These are phyloP conservation scores for Penicillium sp. DNA, from an alignment of 2,329 filamentous ascomycete genomes.

Conservation along the genomic window DNA sequence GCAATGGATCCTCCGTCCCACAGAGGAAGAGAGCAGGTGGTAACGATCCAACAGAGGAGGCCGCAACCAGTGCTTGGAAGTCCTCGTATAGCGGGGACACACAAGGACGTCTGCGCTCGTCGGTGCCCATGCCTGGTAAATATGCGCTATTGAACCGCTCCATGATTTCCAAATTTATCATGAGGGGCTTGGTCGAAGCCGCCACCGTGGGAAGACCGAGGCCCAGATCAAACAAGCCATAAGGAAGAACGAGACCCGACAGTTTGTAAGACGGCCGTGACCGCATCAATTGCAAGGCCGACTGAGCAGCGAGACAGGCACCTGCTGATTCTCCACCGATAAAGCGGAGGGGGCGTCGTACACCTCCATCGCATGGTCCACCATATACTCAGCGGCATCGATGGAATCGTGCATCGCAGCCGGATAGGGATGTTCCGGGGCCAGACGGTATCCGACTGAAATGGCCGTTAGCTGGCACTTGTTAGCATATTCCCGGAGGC, in stretches of 20 bases:
- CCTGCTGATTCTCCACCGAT: not conserved
- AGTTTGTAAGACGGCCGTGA: not conserved
- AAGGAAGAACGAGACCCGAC: not conserved
- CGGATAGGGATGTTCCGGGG: slow-evolving; percentile 60
- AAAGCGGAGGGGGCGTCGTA: not conserved
- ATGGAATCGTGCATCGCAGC: slow-evolving; percentile 28
- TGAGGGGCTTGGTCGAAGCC: not conserved
- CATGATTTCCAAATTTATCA: not conserved
- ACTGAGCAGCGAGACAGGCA: not conserved
- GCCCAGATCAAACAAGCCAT: not conserved
- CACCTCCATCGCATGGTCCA: not conserved
- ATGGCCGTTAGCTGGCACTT: slow-evolving; percentile 50
- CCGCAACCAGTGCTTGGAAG: not conserved
- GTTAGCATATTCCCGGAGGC: slow-evolving; percentile 53
- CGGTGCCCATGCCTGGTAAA: not conserved
- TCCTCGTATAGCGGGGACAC: not conserved
- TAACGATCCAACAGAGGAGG: not conserved
- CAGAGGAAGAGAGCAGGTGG: slow-evolving; percentile 47
- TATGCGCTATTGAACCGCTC: not conserved
- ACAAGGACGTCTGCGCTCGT: not conserved
- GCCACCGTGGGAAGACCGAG: not conserved
- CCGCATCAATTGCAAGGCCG: not conserved
- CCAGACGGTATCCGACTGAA: slow-evolving; percentile 59
- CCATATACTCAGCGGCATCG: not conserved
- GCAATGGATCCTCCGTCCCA: slow-evolving; percentile 54